Conservation (phyloP, 208 protist genomes). For the Leishmania tropica region DNA sequence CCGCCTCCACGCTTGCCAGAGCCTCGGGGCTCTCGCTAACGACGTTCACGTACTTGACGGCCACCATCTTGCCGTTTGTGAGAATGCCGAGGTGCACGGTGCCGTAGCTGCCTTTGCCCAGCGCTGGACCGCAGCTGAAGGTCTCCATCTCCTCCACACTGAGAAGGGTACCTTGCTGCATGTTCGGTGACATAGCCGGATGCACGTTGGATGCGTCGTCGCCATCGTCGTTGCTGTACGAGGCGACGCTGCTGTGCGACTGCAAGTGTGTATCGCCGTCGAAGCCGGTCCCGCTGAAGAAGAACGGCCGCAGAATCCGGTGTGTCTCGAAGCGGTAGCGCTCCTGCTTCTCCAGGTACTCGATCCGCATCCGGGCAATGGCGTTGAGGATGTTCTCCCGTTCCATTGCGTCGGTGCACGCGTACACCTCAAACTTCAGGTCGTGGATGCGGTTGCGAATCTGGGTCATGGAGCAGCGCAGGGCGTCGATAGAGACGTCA, state of each 20-base stretch:
- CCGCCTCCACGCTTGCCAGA: conserved; percentile 56
- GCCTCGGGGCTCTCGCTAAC: conserved; percentile 52
- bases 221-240: conserved; percentile 14
- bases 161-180: conserved; percentile 40
- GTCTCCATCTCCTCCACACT: conserved; percentile 77
- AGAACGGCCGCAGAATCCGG: conserved; percentile 44
- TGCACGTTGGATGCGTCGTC: conserved; percentile 23
- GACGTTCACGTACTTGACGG: conserved; percentile 69
- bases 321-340: conserved; percentile 66
- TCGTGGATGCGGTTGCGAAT: conserved; percentile 69
- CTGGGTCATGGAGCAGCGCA: conserved; percentile 60
- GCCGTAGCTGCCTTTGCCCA: conserved; percentile 74
- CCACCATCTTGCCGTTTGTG: conserved; percentile 57
- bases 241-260: conserved; percentile 14
- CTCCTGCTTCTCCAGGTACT: conserved; percentile 76
- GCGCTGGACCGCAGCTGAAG: conserved; percentile 75
- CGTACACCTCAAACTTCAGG: conserved; percentile 58
- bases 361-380: conserved; percentile 66
- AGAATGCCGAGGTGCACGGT: conserved; percentile 71
- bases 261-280: conserved; percentile 17
- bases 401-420: conserved; percentile 40
- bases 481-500: conserved; percentile 60
- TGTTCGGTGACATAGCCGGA: conserved; percentile 26
- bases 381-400: conserved; percentile 74
- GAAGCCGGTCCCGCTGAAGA: conserved; percentile 26